Percentiles rank a stretch among this genome's conserved stretches.
Evolutionary conservation across 164 flowering plant species (phyloP).

Genomic region (Umbilicus rupestris): DNA sequence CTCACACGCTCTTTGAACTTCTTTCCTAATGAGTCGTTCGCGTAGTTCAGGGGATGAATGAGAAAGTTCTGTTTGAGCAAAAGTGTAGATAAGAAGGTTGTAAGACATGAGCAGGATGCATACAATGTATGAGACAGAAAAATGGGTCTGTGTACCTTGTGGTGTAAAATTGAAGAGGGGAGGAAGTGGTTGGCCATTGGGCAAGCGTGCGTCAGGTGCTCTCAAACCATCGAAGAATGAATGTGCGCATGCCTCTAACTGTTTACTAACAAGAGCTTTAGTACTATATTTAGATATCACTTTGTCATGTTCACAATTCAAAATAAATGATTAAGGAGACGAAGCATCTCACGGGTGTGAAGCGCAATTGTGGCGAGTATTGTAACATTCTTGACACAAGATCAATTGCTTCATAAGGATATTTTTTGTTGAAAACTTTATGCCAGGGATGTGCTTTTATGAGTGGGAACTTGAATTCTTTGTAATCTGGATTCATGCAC

Average conservation of each 20-base stretch:
- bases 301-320: neutral
- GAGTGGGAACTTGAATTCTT: slow-evolving; percentile 85
- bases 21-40: too few species aligned
- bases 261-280: slow-evolving; percentile 5
- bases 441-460: slow-evolving; percentile 97
- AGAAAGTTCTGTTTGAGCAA: neutral
- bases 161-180: slow-evolving; percentile 78
- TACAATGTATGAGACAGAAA: too few species aligned
- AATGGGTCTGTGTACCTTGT: slow-evolving; percentile 40
- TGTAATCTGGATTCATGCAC: slow-evolving; percentile 95
- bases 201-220: slow-evolving; percentile 57
- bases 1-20: too few species aligned
- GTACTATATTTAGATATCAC: neutral
- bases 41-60: neutral
- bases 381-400: slow-evolving; percentile 92
- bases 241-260: slow-evolving; percentile 96
- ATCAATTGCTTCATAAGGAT: slow-evolving; percentile 93
- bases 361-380: slow-evolving; percentile 82
- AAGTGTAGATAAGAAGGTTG: neutral
- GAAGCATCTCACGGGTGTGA: slow-evolving; percentile 64
- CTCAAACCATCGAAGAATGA: slow-evolving; percentile 84
- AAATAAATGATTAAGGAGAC: neutral
- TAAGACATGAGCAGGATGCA: neutral
- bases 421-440: slow-evolving; percentile 84
- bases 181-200: slow-evolving; percentile 68